Percentiles rank a stretch among this genome's conserved stretches.
These are phyloP conservation scores for Suhomyces atakaporum DNA, from an alignment of 1,139 yeast species.

Conservation along the genomic window DNA sequence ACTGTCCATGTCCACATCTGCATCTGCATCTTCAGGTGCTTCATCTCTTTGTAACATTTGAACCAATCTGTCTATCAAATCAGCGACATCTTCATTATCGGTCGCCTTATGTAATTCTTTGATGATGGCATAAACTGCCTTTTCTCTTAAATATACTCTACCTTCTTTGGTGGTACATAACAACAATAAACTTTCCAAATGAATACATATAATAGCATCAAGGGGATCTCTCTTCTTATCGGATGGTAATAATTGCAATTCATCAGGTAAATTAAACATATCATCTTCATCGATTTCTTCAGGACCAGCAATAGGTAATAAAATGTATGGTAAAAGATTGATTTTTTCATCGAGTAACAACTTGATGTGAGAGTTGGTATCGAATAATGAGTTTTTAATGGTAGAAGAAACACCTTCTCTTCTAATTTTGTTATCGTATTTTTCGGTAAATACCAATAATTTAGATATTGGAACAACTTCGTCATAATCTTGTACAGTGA, in stretches of 20 bases:
- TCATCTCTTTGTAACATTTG: constrained; percentile 94
- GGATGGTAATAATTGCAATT: constrained; percentile 74
- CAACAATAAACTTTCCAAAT: constrained; percentile 73
- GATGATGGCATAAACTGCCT: constrained; percentile 78
- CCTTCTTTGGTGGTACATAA: constrained; percentile 73
- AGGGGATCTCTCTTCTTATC: constrained; percentile 80
- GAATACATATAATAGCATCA: constrained; percentile 63
- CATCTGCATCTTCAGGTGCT: constrained; percentile 39
- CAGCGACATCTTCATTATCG: constrained; percentile 62
- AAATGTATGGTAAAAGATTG: constrained; percentile 76
- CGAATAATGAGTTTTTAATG: constrained; percentile 86
- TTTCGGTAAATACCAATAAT: constrained; percentile 79
- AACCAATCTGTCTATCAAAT: constrained; percentile 72
- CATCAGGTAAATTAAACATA: constrained; percentile 85
- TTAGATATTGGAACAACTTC: constrained; percentile 79
- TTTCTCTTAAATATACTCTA: constrained; percentile 74
- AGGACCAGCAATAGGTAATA: constrained; percentile 82
- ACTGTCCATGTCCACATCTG: constrained; percentile 31
- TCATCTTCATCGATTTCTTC: constrained; percentile 83
- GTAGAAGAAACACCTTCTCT: constrained; percentile 94
- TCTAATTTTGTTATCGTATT: constrained; percentile 73
- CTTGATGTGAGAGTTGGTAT: constrained; percentile 63
- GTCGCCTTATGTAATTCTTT: constrained; percentile 79
- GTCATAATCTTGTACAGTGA: constrained; percentile 71
- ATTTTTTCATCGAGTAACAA: constrained; percentile 64